A percentile compares a stretch with the other conserved stretches of the same genome.
Evolutionary conservation across 805 yeast genomes (phyloP).

Genomic region (Lachancea kluyveri): DNA sequence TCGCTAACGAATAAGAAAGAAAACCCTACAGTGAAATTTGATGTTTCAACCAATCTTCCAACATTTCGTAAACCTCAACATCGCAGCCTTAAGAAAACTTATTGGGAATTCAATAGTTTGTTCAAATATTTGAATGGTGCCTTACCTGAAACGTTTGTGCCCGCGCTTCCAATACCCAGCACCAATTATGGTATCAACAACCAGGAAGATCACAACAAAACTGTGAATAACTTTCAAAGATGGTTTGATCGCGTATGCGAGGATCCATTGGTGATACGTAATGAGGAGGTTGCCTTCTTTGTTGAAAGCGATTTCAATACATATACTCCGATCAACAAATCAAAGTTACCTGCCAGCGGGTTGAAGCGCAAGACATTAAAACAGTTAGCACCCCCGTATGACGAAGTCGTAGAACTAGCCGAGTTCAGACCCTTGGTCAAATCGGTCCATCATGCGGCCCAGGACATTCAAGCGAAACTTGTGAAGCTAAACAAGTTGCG

Average conservation of each 20-base stretch:
- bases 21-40: slow-evolving; percentile 75
- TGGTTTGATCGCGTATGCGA: slow-evolving; percentile 76
- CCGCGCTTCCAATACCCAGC: slow-evolving; percentile 70
- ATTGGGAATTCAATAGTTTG: slow-evolving; percentile 67
- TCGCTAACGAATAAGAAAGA: slow-evolving; percentile 48
- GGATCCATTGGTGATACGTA: slow-evolving; percentile 77
- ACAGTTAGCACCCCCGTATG: slow-evolving; percentile 88
- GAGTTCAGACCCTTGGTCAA: slow-evolving; percentile 85
- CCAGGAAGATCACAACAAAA: slow-evolving; percentile 64
- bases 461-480: slow-evolving; percentile 46
- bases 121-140: slow-evolving; percentile 74
- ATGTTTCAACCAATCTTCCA: slow-evolving; percentile 63
- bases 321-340: slow-evolving; percentile 44
- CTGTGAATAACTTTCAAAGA: slow-evolving; percentile 57
- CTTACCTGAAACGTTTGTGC: slow-evolving; percentile 88
- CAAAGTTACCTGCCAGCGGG: slow-evolving; percentile 73
- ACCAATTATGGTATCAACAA: slow-evolving; percentile 82
- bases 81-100: slow-evolving; percentile 74
- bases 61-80: slow-evolving; percentile 65
- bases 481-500: slow-evolving; percentile 46
- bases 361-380: slow-evolving; percentile 82
- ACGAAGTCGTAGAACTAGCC: slow-evolving; percentile 73
- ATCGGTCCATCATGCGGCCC: slow-evolving; percentile 54
- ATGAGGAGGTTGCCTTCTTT: slow-evolving; percentile 83
- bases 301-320: slow-evolving; percentile 67